Conservation (phyloP, 257 asterid genomes). For the Nicotiana tabacum region DNA sequence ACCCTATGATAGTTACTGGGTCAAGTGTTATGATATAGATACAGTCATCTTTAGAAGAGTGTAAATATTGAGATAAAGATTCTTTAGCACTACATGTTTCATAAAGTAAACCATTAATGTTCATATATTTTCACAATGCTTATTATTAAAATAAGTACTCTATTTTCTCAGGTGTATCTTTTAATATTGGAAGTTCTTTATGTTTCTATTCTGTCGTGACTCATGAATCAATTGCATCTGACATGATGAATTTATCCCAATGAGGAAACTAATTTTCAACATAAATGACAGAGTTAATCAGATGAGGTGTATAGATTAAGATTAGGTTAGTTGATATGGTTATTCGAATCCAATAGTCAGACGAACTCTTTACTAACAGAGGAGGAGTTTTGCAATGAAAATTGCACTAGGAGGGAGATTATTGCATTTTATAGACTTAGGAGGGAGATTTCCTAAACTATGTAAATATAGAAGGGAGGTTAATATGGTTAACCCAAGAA, state of each 20-base stretch:
- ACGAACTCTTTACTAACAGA: not conserved
- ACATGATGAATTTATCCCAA: not conserved
- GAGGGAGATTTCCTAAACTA: not conserved
- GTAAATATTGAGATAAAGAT: not conserved
- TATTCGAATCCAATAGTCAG: not conserved
- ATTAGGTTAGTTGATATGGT: not conserved
- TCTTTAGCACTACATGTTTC: not conserved
- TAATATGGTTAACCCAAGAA: not conserved
- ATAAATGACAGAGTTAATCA: not conserved
- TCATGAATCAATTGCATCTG: not conserved
- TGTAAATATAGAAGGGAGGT: not conserved
- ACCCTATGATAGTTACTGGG: not conserved
- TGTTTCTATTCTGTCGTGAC: not conserved
- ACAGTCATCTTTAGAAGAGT: not conserved
- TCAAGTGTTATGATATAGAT: not conserved
- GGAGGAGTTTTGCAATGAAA: not conserved
- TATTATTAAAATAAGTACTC: no score
- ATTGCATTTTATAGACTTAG: not conserved
- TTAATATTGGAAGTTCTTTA: not conserved
- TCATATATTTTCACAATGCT: not conserved
- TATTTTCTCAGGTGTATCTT: not conserved
- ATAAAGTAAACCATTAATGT: not conserved
- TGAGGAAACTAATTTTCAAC: not conserved
- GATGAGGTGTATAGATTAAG: not conserved
- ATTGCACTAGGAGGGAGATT: not conserved